Evolutionary conservation across 1,139 yeast species (phyloP).

Genomic region (Saccharomyces hybrid): DNA sequence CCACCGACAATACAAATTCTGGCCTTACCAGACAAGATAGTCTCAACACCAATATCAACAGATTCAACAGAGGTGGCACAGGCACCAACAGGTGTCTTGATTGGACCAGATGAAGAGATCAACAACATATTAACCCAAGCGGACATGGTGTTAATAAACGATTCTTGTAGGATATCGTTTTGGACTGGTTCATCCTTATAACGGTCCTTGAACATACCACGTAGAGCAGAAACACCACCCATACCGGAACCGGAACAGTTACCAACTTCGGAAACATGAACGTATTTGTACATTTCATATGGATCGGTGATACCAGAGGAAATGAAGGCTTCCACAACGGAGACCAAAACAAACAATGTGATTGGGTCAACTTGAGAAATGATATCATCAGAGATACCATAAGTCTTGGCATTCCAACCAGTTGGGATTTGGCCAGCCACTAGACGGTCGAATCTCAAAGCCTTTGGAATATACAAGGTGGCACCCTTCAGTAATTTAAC

Average conservation of each 20-base stretch:
- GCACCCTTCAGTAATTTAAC: conserved; percentile 92
- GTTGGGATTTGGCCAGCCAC: conserved; percentile 99
- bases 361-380: conserved; percentile 93
- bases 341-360: conserved; percentile 83
- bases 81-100: conserved; percentile 98
- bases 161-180: conserved; percentile 93
- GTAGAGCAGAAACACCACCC: conserved; percentile 97
- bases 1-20: conserved; percentile 97
- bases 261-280: conserved; percentile 96
- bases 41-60: conserved; percentile 90
- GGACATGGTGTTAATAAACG: conserved; percentile 97
- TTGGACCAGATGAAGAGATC: conserved; percentile 96
- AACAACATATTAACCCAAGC: conserved; percentile 99
- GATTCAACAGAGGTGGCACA: conserved; percentile 99
- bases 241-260: conserved; percentile 99
- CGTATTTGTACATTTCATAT: conserved; percentile 94
- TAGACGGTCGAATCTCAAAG: conserved; percentile 85
- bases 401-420: conserved; percentile 94
- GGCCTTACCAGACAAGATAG: conserved; percentile 87
- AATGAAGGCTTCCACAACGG: conserved; percentile 90
- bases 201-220: conserved; percentile 97
- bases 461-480: conserved; percentile 85
- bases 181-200: conserved; percentile 88
- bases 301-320: conserved; percentile 96
- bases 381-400: conserved; percentile 92